Percentiles rank a stretch among this genome's conserved stretches.
phyloP scores from a whole-genome alignment of 441 rosid species.

The Pelargonium cotyledonis region DNA sequence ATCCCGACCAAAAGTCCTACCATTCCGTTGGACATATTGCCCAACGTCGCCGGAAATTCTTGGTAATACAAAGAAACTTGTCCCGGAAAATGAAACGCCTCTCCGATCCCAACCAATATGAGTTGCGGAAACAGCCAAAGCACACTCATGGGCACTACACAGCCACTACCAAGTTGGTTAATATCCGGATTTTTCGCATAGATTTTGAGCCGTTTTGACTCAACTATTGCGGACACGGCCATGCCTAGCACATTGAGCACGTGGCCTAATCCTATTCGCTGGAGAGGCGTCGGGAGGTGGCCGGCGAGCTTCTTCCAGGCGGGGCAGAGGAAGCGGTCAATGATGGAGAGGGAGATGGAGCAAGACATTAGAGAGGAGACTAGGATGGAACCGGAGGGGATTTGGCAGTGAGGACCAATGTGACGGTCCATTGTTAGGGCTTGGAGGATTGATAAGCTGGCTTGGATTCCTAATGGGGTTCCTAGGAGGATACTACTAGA shows the following conservation, averaged over 20 bases:
- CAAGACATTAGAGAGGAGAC: conserved; percentile 38
- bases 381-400: conserved; percentile 51
- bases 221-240: conserved; percentile 45
- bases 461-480: conserved; percentile 31
- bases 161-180: neutral
- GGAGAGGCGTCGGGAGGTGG: conserved; percentile 35
- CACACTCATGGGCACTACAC: conserved; percentile 33
- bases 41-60: conserved; percentile 49
- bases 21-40: conserved; percentile 49
- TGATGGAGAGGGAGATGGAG: conserved; percentile 31
- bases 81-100: conserved; percentile 53
- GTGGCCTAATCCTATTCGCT: conserved; percentile 47
- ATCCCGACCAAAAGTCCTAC: conserved; percentile 37
- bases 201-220: conserved; percentile 36
- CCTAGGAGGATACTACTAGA: conserved; percentile 35
- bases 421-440: conserved; percentile 40
- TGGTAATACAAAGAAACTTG: conserved; percentile 48
- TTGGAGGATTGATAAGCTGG: conserved; percentile 42
- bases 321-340: conserved; percentile 38
- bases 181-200: conserved; percentile 10
- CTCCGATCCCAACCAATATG: conserved; percentile 43
- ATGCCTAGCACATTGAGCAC: conserved; percentile 34
- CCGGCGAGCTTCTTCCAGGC: conserved; percentile 28
- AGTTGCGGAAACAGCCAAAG: conserved; percentile 52
- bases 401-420: conserved; percentile 21